Conservation (phyloP, 345 rosid species). For the Theobroma cacao region DNA sequence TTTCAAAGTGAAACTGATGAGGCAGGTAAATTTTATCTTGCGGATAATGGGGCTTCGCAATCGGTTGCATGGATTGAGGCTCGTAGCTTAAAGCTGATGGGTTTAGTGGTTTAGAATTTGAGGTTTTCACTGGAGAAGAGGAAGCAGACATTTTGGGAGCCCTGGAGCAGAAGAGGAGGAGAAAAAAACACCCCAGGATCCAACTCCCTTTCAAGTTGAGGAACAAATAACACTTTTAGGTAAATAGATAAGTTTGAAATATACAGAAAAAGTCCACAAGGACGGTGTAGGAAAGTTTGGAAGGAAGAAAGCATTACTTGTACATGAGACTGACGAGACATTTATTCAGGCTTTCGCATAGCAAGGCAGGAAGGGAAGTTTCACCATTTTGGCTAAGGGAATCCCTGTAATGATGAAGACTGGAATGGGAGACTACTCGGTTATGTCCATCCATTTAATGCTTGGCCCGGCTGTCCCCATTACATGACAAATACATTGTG, state of each 20-base stretch:
- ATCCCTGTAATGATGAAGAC: constrained; percentile 21
- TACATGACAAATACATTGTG: constrained; percentile 6
- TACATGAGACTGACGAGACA: not conserved
- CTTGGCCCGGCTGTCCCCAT: not conserved
- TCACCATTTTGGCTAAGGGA: constrained; percentile 3
- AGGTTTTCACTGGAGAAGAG: not conserved
- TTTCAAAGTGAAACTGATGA: not conserved
- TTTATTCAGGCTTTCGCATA: not conserved
- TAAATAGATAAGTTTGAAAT: not conserved
- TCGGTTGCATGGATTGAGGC: not conserved
- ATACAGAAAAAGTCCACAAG: not conserved
- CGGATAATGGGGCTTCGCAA: not conserved
- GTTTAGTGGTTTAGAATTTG: not conserved
- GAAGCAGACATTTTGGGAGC: not conserved
- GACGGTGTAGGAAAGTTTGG: not conserved
- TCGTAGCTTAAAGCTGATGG: not conserved
- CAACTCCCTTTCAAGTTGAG: not conserved
- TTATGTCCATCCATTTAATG: constrained; percentile 17
- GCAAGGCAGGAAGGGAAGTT: not conserved
- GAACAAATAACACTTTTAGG: not conserved
- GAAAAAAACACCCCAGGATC: not conserved
- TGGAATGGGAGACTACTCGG: not conserved
- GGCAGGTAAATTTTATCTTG: not conserved
- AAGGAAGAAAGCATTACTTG: not conserved
- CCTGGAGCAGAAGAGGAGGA: no score